Evolutionary conservation across 2,329 filamentous ascomycete species (phyloP).

Genomic region (Xylariaceae sp.): DNA sequence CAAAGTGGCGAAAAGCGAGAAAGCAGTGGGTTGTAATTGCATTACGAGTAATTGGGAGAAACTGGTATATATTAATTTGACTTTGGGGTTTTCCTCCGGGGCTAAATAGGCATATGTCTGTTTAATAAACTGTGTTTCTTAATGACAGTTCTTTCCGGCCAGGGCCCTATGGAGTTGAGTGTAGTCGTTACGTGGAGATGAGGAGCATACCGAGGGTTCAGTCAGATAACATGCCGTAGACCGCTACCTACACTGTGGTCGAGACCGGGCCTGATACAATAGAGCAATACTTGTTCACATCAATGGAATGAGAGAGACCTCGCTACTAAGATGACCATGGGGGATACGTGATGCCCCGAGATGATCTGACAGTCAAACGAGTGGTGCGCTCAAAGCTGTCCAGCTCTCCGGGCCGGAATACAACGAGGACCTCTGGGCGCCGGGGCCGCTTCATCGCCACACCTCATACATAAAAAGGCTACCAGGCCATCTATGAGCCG

Average conservation of each 20-base stretch:
- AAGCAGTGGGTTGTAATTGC: no score
- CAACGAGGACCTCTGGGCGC: no score
- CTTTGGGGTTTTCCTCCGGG: constrained; percentile 21
- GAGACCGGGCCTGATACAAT: constrained; percentile 24
- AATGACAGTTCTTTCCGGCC: constrained; percentile 18
- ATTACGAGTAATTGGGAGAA: not conserved
- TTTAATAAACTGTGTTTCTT: constrained; percentile 32
- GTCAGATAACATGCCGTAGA: constrained; percentile 15
- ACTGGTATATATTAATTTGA: constrained; percentile 28
- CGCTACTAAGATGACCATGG: constrained; percentile 7
- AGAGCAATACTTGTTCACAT: constrained; percentile 18
- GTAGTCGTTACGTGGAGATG: constrained; percentile 19
- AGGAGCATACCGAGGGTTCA: constrained; percentile 13
- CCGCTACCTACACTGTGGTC: no score
- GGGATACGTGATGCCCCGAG: no score
- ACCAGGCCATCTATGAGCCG: no score
- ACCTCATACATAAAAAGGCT: no score
- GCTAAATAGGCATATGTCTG: constrained; percentile 27
- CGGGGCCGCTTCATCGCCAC: no score
- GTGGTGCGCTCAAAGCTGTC: not conserved
- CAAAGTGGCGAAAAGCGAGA: no score
- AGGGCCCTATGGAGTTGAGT: constrained; percentile 15
- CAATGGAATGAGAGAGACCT: constrained; percentile 4
- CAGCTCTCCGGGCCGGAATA: no score
- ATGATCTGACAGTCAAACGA: no score